These are phyloP conservation scores for Penicillium lagena DNA, from an alignment of 495 filamentous ascomycete species.

Conservation along the genomic window DNA sequence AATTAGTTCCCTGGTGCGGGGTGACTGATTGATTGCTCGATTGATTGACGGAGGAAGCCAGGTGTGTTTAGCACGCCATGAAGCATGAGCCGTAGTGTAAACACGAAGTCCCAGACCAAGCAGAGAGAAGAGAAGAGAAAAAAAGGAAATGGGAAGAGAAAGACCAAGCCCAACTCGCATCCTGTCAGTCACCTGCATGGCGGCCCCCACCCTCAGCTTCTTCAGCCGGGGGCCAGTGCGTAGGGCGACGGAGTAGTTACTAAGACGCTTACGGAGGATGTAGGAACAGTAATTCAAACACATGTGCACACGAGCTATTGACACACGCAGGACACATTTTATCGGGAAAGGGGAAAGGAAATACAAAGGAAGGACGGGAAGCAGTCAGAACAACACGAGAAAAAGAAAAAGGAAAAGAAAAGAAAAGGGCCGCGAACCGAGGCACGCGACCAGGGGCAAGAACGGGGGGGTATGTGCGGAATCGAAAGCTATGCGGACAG, in stretches of 20 bases:
- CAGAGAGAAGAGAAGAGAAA: conserved; percentile 2
- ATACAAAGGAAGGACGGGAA: not conserved
- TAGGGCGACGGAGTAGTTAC: not conserved
- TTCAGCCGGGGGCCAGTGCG: conserved; percentile 5
- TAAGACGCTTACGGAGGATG: not conserved
- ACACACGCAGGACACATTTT: not conserved
- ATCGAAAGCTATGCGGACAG: conserved; percentile 22
- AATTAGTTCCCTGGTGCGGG: too few relatives aligned
- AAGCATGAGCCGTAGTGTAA: too few relatives aligned
- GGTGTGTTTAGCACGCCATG: not conserved
- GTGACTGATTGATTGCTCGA: too few relatives aligned
- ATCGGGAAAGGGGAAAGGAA: not conserved
- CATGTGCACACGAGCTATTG: not conserved
- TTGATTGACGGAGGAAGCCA: not conserved
- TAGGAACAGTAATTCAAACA: conserved; percentile 6
- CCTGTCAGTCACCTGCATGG: not conserved
- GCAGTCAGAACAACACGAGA: conserved; percentile 6
- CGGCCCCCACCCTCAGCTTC: not conserved
- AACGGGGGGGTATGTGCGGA: conserved; percentile 20
- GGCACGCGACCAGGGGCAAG: conserved; percentile 2
- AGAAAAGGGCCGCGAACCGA: conserved; percentile 16
- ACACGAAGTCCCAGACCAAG: not conserved
- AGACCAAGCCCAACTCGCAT: not conserved
- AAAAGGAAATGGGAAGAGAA: conserved; percentile 1
- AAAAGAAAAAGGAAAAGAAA: conserved; percentile 12